Percentiles rank a stretch among this genome's conserved stretches.
These are phyloP conservation scores for Paratinospora sagittata DNA, from an alignment of 164 flowering plant species.

Conservation along the genomic window DNA sequence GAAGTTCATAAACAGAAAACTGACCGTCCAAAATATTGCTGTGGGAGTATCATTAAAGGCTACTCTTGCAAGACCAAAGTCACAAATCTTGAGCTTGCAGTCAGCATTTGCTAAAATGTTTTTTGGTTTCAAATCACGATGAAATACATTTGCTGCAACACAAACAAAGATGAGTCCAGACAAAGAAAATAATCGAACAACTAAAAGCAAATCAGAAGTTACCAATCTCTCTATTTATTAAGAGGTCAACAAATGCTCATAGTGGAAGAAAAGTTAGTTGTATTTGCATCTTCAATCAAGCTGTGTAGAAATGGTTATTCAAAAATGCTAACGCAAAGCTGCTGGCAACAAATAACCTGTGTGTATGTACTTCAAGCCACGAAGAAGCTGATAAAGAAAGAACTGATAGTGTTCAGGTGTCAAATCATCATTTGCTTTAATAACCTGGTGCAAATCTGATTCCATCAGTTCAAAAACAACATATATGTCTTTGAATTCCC, in stretches of 20 bases:
- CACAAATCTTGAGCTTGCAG: slow-evolving; percentile 87
- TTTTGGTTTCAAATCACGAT: slow-evolving; percentile 80
- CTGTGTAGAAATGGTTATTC: neutral
- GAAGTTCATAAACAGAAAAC: slow-evolving; percentile 12
- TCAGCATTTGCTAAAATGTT: slow-evolving; percentile 88
- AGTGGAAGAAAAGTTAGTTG: neutral
- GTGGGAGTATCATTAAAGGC: slow-evolving; percentile 88
- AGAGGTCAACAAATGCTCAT: neutral
- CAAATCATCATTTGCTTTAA: slow-evolving; percentile 95
- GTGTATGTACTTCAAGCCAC: slow-evolving; percentile 89
- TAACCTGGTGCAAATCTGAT: slow-evolving; percentile 94
- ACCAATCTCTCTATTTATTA: neutral
- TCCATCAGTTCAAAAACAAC: slow-evolving; percentile 98
- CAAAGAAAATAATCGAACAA: neutral
- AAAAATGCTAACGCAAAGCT: neutral
- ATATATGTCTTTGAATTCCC: slow-evolving; percentile 94
- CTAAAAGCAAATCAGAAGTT: neutral
- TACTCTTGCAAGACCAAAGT: slow-evolving; percentile 89
- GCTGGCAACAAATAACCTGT: slow-evolving; percentile 45
- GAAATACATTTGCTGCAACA: slow-evolving; percentile 74
- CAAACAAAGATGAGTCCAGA: slow-evolving; percentile 3
- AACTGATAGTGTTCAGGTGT: slow-evolving; percentile 96
- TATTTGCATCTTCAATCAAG: neutral
- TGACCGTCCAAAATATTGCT: slow-evolving; percentile 92
- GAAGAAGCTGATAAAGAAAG: slow-evolving; percentile 95